Conservation (phyloP, 352 stramenopile species). For the Globisporangium perplexum region DNA sequence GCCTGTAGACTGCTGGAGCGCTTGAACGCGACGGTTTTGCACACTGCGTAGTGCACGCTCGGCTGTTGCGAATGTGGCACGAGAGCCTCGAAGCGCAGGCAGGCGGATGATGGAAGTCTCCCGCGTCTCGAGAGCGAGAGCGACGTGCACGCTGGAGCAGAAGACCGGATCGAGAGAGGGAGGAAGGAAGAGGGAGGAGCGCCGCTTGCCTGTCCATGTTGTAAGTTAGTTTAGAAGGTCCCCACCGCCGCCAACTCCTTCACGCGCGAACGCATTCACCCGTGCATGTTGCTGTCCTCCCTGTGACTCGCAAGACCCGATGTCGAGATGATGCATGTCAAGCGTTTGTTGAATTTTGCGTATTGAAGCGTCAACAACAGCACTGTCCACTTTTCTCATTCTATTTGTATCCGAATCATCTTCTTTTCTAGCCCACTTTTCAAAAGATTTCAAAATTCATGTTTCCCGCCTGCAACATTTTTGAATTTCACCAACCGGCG, state of each 20-base stretch:
- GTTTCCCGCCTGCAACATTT: background rate
- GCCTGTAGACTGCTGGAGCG: conserved; percentile 35
- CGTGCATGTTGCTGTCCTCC: too few relatives aligned
- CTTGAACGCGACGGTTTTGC: too few relatives aligned
- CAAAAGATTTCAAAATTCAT: background rate
- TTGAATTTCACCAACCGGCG: background rate
- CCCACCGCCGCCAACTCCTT: background rate
- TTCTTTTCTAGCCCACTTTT: too few relatives aligned
- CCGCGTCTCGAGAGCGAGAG: background rate
- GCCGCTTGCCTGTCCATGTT: conserved; percentile 1
- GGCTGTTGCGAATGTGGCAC: too few relatives aligned
- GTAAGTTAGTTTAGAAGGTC: conserved; percentile 3
- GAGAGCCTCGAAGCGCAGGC: background rate
- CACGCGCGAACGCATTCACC: too few relatives aligned
- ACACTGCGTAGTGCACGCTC: too few relatives aligned
- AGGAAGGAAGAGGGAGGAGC: background rate
- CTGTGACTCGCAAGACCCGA: too few relatives aligned
- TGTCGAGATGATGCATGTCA: too few relatives aligned
- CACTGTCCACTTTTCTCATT: background rate
- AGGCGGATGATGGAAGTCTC: background rate
- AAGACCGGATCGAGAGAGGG: background rate
- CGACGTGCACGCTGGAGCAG: too few relatives aligned
- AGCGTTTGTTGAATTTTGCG: background rate
- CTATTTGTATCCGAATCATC: too few relatives aligned
- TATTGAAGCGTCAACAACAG: too few relatives aligned